Percentiles rank a stretch among this genome's conserved stretches.
phyloP scores from a whole-genome alignment of 1,139 yeast genomes.

The Taphrina sp. region DNA sequence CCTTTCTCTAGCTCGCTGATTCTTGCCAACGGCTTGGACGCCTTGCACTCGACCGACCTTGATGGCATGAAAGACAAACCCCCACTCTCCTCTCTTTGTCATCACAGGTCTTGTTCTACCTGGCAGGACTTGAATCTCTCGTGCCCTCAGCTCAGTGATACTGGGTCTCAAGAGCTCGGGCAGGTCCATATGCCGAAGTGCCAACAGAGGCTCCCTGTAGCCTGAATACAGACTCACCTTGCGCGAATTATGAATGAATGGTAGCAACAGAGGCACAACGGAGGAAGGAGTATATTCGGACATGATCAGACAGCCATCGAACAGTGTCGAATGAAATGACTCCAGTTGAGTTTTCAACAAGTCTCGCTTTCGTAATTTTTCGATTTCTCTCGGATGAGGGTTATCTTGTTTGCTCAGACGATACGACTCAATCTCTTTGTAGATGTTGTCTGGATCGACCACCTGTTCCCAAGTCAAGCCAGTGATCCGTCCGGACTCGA shows the following conservation, averaged over 20 bases:
- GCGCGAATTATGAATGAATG: conserved; percentile 77
- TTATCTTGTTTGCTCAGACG: conserved; percentile 53
- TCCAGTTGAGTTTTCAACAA: conserved; percentile 49
- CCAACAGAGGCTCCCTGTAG: conserved; percentile 72
- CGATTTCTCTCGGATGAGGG: conserved; percentile 60
- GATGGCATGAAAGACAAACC: conserved; percentile 54
- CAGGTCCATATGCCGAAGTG: conserved; percentile 56
- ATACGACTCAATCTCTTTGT: conserved; percentile 44
- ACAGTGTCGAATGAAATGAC: conserved; percentile 57
- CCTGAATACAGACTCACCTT: conserved; percentile 81
- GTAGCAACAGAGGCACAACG: conserved; percentile 61
- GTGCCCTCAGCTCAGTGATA: conserved; percentile 74
- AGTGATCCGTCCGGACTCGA: conserved; percentile 55
- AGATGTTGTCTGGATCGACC: conserved; percentile 67
- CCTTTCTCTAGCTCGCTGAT: conserved; percentile 4
- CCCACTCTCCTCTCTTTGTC: conserved; percentile 94
- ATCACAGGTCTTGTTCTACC: conserved; percentile 93
- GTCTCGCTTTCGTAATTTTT: conserved; percentile 60
- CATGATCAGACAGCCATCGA: conserved; percentile 75
- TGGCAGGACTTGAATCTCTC: conserved; percentile 87
- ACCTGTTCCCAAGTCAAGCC: conserved; percentile 77
- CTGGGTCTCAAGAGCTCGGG: conserved; percentile 77
- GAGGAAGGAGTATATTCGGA: conserved; percentile 70
- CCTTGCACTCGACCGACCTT: conserved; percentile 5
- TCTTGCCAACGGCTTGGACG: conserved; percentile 13